Conservation (phyloP, 192 early-diverging fungal species). For the Obelidium mucronatum region DNA sequence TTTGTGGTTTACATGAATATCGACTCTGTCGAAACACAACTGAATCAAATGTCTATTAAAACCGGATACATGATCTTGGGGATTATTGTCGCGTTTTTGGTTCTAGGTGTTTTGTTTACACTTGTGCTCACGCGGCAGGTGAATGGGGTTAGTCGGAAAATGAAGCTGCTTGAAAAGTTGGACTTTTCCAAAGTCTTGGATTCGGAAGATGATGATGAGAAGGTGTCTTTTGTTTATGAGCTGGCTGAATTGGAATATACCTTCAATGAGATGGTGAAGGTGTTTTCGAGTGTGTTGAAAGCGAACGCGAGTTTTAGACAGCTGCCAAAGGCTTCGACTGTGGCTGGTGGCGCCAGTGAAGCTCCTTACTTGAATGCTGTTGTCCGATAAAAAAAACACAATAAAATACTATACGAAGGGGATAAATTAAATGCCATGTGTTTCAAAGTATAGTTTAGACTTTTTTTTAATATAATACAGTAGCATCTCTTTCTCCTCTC, state of each 20-base stretch:
- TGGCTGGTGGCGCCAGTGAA: too few species aligned
- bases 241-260: constrained; percentile 16
- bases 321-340: too few species aligned
- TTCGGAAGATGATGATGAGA: constrained; percentile 7
- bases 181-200: constrained; percentile 25
- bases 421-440: too few species aligned
- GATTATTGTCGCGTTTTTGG: constrained; percentile 13
- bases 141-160: constrained; percentile 9
- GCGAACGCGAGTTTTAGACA: too few species aligned
- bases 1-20: constrained; percentile 15
- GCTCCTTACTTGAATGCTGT: too few species aligned
- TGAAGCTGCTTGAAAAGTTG: constrained; percentile 29
- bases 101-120: constrained; percentile 12
- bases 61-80: constrained; percentile 31
- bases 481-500: constrained; percentile 32
- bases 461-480: not conserved
- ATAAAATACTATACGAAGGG: too few species aligned
- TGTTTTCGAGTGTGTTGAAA: constrained; percentile 3
- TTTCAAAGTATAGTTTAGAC: too few species aligned
- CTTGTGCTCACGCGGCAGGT: constrained; percentile 11
- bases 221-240: constrained; percentile 9
- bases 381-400: too few species aligned
- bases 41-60: not conserved
- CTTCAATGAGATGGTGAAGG: constrained; percentile 25
- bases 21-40: not conserved